These are phyloP conservation scores for Xylaria hypoxylon DNA, from an alignment of 2,329 filamentous ascomycete genomes.

Conservation along the genomic window DNA sequence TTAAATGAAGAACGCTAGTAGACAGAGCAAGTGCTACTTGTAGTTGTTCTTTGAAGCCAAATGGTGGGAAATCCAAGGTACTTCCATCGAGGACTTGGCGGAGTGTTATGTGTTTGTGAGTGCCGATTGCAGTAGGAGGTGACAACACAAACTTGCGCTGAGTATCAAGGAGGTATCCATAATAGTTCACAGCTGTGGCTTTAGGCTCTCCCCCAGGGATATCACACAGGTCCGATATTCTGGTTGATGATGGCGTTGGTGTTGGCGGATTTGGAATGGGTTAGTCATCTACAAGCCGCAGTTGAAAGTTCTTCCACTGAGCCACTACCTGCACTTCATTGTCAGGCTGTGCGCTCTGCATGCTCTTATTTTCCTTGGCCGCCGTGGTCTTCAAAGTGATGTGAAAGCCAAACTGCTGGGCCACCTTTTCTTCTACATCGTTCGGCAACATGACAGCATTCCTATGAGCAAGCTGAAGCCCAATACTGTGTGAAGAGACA, in stretches of 20 bases:
- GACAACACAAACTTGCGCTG: constrained; percentile 19
- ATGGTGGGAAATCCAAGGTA: not conserved
- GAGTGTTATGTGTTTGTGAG: not conserved
- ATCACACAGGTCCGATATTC: constrained; percentile 9
- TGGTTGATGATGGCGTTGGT: not conserved
- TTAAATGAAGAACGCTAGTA: constrained; percentile 14
- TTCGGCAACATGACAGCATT: constrained; percentile 2
- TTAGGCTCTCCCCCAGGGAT: not conserved
- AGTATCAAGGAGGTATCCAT: constrained; percentile 16
- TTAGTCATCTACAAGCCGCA: not conserved
- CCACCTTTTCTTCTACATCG: constrained; percentile 6
- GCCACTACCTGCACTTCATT: not conserved
- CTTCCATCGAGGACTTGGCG: constrained; percentile 12
- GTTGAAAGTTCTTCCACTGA: constrained; percentile 2
- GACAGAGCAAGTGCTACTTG: constrained; percentile 24
- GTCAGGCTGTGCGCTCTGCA: not conserved
- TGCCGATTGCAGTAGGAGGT: not conserved
- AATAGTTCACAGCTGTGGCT: not conserved
- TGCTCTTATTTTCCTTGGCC: not conserved
- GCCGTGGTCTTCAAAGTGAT: not conserved
- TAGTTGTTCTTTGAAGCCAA: constrained; percentile 7
- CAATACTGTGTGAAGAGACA: constrained; percentile 12
- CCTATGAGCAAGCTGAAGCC: constrained; percentile 12
- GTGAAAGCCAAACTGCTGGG: constrained; percentile 1
- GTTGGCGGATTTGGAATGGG: not conserved